phyloP scores from a whole-genome alignment of 306 rosid species.

The Pyrus bretschneideri region DNA sequence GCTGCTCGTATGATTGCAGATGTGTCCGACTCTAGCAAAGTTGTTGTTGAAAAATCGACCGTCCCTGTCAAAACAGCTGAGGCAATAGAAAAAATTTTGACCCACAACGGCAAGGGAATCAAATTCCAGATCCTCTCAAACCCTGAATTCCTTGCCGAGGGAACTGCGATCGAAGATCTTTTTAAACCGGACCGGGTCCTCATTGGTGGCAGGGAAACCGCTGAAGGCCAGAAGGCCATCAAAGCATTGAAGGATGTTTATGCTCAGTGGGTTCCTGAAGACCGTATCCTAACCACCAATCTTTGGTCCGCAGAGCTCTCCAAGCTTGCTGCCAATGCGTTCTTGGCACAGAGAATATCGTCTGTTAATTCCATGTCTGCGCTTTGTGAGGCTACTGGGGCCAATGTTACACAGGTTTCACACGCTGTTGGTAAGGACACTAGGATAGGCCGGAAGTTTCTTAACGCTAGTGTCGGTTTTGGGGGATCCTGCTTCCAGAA shows the following conservation, averaged over 20 bases:
- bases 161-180: background rate
- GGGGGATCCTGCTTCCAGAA: background rate
- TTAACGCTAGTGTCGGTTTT: background rate
- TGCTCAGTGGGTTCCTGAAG: background rate
- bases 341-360: background rate
- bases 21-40: background rate
- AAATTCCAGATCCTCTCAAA: background rate
- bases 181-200: background rate
- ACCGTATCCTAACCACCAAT: background rate
- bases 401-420: background rate
- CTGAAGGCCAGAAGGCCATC: background rate
- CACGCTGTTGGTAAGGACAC: background rate
- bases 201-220: background rate
- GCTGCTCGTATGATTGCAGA: background rate
- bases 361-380: background rate
- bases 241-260: background rate
- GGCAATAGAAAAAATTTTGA: background rate
- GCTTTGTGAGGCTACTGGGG: background rate
- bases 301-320: background rate
- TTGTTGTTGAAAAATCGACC: background rate
- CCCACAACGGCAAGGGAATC: background rate
- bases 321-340: background rate
- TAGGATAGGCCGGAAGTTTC: background rate
- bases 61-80: background rate
- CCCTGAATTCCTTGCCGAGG: background rate